Conservation (phyloP, 257 asterid species). For the Perilla frutescens region DNA sequence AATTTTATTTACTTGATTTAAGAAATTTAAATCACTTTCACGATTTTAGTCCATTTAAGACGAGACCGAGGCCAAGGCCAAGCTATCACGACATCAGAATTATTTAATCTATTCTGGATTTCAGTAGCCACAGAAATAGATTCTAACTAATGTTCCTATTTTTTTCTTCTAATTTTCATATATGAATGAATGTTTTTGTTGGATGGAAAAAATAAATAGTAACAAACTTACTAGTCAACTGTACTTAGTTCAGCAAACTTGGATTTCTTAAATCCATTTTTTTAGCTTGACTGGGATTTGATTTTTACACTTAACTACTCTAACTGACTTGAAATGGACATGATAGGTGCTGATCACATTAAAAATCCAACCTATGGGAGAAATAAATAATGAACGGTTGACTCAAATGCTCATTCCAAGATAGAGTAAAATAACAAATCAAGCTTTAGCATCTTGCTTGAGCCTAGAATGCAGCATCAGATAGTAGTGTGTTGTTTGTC, state of each 20-base stretch:
- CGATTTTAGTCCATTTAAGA: neutral
- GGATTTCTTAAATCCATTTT: neutral
- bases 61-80: neutral
- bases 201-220: neutral
- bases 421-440: neutral
- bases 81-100: neutral
- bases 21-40: neutral
- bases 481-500: neutral
- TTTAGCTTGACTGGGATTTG: constrained; percentile 2
- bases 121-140: neutral
- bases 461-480: neutral
- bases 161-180: neutral
- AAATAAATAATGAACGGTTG: neutral
- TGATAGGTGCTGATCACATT: neutral
- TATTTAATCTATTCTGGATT: neutral
- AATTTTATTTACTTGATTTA: neutral
- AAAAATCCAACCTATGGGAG: constrained; percentile 17
- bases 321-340: constrained; percentile 16
- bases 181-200: neutral
- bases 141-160: neutral
- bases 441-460: constrained; percentile 1
- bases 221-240: neutral
- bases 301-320: neutral
- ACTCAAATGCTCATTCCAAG: neutral
- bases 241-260: constrained; percentile 8